Evolutionary conservation across 352 stramenopile species (phyloP).

Genomic region (Phytopythium helicoides): DNA sequence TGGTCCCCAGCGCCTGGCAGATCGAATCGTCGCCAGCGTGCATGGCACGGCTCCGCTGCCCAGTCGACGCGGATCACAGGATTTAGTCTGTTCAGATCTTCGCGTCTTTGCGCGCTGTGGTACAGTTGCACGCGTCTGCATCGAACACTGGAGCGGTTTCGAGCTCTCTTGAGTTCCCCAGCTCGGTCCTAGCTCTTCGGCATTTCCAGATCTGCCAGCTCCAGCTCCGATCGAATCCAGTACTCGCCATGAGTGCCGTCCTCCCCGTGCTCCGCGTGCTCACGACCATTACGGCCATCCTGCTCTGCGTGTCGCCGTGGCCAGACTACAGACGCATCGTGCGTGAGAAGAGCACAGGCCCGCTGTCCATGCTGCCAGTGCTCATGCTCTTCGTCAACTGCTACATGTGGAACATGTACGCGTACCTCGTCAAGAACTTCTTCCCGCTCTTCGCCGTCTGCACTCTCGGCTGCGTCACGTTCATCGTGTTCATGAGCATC

Average conservation of each 20-base stretch:
- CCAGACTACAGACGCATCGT: conserved; percentile 37
- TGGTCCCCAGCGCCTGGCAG: no score
- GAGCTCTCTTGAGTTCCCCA: no score
- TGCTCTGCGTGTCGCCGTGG: conserved; percentile 33
- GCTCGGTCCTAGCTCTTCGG: no score
- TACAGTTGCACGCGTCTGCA: no score
- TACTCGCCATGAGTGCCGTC: conserved; percentile 33
- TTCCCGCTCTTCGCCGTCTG: conserved; percentile 43
- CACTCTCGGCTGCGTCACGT: conserved; percentile 29
- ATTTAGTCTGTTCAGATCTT: no score
- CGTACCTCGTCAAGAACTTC: conserved; percentile 33
- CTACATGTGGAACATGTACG: conserved; percentile 48
- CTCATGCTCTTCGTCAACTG: conserved; percentile 35
- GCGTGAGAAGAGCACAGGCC: conserved; percentile 26
- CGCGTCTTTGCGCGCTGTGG: no score
- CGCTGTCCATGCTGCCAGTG: conserved; percentile 30
- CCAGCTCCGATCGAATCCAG: background rate
- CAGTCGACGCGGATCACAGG: no score
- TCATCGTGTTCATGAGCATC: conserved; percentile 30
- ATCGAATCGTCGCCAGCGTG: no score
- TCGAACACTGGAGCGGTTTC: no score
- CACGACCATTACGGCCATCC: conserved; percentile 28
- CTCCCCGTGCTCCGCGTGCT: conserved; percentile 28
- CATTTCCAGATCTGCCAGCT: background rate
- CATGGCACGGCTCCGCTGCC: no score